Base-by-base conservation (phyloP, 2,329 filamentous ascomycete species). In the Nigrospora oryzae region DNA sequence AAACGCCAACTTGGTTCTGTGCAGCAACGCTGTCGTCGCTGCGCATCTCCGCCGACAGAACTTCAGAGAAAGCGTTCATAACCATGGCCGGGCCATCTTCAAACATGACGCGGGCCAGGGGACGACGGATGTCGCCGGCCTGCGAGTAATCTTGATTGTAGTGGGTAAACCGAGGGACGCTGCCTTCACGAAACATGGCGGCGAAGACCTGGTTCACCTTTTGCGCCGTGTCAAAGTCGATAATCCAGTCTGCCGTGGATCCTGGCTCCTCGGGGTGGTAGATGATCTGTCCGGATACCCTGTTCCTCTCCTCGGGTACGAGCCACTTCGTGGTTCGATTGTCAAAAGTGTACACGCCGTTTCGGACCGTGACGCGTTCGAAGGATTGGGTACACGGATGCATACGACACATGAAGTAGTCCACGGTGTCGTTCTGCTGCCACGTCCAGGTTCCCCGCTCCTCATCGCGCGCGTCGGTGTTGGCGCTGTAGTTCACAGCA, bases 1-100 rank as follows among this genome's bases (percentile, higher is more conserved):
- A 55, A 6, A 45, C 31, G 3, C 60, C 59, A 5, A 47, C 48
- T 5, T 45, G 34, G 10, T 8, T 13, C 37, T 54, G 56, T 16
- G 52, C 53, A 7, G 51, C 51, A 0, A 40, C 15, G 3, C 40
- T 40, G 11, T 39, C 31, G 5, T 33, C 13, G 17, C 44, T 47
- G 11, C 53, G 40, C 8, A 57, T 49, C 39, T 53, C 50, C 15
- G 38, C 38, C 11, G 38, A 40, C 13, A 40, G 38, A 7, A 40
- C 33, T n/a, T 49, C 45, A 3, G 47, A 48, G 3, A 55, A 37
- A 4, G 49, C 44, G 13, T 32, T 1, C 15, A 40, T 17, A 11
- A 40, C 38, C 28, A 4, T 16, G n/a, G 6, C 28, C 10, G 38
- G 38, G 38, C 38, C 38, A 12, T 33, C 15, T 13, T 40, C n/a